Evolutionary conservation across 164 flowering plant genomes (phyloP), one percentile per base, ranked within the genome.

Genomic region (Berberis thunbergii): DNA sequence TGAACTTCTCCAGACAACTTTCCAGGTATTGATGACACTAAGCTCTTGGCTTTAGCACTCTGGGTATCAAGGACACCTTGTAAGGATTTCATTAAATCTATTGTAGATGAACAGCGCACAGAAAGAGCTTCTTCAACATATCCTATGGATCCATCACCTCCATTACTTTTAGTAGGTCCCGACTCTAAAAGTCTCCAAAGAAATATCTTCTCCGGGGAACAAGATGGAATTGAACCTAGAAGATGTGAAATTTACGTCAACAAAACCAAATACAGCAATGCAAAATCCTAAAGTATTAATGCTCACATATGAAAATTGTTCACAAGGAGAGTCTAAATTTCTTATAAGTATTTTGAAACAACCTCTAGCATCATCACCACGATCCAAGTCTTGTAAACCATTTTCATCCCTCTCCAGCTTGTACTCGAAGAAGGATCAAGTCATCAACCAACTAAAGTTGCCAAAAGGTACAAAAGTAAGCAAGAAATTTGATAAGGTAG

Each of bases 201-300:
- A 76, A 95, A 91, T 45, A 82, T 85, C 64, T 89, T 85, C 73
- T 91, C 97, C 11, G 83, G 74, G 52, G 87, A 77, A 73, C 96
- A 86, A 7, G 89, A 78, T 41, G 91, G 84, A 67, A 78, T 71
- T 54, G 78, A 75, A 75, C 89, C 97, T 91, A 67, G 54, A 54
- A 67, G 63, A 55, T 42, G 46, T 46, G 41, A 41, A 63, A 5
- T 2, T 41, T 39, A 55, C 62, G 60, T 68, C 46, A 78, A 62
- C 26, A 26, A 26, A 26, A 26, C 26, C 26, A 26, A 26, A 26
- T 26, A 26, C 26, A 26, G 0, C 26, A 26, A 26, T 26, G 26
- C 26, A 26, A 26, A 26, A 26, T 26, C 26, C 26, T 3, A 67
- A 65, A 52, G 12, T 10, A 44, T 8, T 11, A 7, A 41, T 42